phyloP scores from a whole-genome alignment of 2,329 filamentous ascomycete genomes.

The Tympanopsis confertula region DNA sequence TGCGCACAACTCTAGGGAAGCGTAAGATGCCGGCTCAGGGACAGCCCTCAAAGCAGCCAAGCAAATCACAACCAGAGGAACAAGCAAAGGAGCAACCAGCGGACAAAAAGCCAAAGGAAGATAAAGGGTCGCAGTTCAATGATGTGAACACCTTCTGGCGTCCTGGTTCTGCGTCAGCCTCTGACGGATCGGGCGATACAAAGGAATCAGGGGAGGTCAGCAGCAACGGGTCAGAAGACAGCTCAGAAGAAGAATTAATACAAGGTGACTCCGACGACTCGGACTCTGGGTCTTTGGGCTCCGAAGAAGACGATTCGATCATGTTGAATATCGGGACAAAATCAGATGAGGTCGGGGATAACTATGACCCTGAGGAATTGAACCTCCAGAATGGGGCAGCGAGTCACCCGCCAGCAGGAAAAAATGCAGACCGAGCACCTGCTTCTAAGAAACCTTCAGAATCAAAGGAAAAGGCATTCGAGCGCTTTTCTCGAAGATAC shows the following conservation, averaged over 20 bases:
- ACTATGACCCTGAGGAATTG: too few relatives aligned
- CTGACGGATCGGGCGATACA: neutral
- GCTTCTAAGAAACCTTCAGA: too few relatives aligned
- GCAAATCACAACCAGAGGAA: too few relatives aligned
- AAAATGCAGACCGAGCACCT: too few relatives aligned
- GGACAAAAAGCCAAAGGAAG: conserved; percentile 5
- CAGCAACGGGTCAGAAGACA: neutral
- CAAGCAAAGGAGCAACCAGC: neutral
- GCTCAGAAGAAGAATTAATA: neutral
- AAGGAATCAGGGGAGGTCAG: neutral
- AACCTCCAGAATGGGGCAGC: too few relatives aligned
- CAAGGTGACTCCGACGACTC: neutral
- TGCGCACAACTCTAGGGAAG: conserved; percentile 20
- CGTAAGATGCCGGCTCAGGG: too few relatives aligned
- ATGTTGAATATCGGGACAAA: neutral
- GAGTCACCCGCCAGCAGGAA: too few relatives aligned
- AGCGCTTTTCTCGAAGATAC: neutral
- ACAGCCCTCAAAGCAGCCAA: too few relatives aligned
- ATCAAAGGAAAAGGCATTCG: neutral
- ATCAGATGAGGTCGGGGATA: too few relatives aligned
- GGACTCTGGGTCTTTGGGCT: neutral
- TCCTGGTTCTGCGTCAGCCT: neutral
- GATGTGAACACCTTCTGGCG: neutral
- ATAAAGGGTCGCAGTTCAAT: conserved; percentile 9
- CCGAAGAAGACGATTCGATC: neutral